Evolutionary conservation across 2,329 filamentous ascomycete species (phyloP).

Genomic region (Hypoxylon sp.): DNA sequence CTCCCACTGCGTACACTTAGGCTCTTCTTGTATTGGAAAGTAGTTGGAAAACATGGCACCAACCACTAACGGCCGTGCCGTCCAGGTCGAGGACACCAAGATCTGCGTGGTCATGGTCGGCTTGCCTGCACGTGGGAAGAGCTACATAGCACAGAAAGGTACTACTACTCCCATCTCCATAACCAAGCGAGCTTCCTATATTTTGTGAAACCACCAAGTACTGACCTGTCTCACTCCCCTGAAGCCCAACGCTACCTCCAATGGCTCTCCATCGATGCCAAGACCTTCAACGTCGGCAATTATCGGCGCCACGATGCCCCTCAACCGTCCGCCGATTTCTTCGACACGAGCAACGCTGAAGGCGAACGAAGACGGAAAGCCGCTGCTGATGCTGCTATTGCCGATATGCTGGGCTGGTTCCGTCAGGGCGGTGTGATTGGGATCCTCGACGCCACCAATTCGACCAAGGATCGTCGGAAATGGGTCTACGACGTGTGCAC

Average conservation of each 20-base stretch:
- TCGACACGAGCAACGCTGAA: conserved; percentile 90
- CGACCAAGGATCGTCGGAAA: conserved; percentile 86
- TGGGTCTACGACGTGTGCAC: conserved; percentile 91
- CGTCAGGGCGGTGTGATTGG: conserved; percentile 84
- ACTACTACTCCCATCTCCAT: conserved; percentile 51
- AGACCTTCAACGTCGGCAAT: conserved; percentile 97
- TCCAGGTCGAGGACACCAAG: conserved; percentile 94
- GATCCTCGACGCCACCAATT: conserved; percentile 97
- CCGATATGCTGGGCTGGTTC: conserved; percentile 97
- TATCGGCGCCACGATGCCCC: conserved; percentile 93
- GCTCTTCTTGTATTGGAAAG: conserved; percentile 38
- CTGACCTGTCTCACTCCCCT: conserved; percentile 43
- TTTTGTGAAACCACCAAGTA: conserved; percentile 26
- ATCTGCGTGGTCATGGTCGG: conserved; percentile 99
- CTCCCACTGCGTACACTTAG: conserved; percentile 35
- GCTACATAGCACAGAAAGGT: conserved; percentile 98
- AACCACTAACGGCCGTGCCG: conserved; percentile 74
- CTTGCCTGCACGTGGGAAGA: conserved; percentile 94
- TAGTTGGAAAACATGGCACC: conserved; percentile 53
- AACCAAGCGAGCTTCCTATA: background rate
- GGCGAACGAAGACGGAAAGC: conserved; percentile 90
- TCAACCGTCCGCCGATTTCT: conserved; percentile 93
- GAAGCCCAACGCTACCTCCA: conserved; percentile 92
- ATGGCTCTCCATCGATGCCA: conserved; percentile 94
- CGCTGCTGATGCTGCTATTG: conserved; percentile 91